Conservation (phyloP, 2,329 filamentous ascomycete species). For the Fusarium armeniacum region DNA sequence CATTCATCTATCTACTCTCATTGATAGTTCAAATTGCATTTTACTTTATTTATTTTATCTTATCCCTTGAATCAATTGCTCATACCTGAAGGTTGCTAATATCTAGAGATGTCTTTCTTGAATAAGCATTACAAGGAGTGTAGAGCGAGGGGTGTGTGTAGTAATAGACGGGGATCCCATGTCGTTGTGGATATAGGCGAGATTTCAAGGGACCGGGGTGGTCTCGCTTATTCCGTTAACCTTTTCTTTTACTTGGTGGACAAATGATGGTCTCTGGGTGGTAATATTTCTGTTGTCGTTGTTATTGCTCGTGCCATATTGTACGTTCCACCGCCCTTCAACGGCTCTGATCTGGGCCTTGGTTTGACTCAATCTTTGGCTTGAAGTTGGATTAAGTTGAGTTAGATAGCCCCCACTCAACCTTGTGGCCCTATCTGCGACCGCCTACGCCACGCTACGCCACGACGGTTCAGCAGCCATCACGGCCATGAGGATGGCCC, state of each 20-base stretch:
- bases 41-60: slow-evolving; percentile 22
- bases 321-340: not conserved
- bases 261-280: slow-evolving; percentile 4
- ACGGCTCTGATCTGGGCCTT: not conserved
- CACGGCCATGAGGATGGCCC: slow-evolving; percentile 36
- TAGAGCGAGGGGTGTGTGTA: slow-evolving; percentile 22
- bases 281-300: not conserved
- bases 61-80: slow-evolving; percentile 13
- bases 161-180: slow-evolving; percentile 33
- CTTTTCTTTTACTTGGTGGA: slow-evolving; percentile 21
- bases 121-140: slow-evolving; percentile 32
- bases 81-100: slow-evolving; percentile 6
- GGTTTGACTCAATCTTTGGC: slow-evolving; percentile 11
- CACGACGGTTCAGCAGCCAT: slow-evolving; percentile 27
- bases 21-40: slow-evolving; percentile 35
- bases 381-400: slow-evolving; percentile 43
- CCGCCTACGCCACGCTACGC: slow-evolving; percentile 42
- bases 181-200: slow-evolving; percentile 16
- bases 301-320: slow-evolving; percentile 1
- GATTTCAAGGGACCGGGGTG: slow-evolving; percentile 31
- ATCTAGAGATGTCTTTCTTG: slow-evolving; percentile 16
- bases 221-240: slow-evolving; percentile 7
- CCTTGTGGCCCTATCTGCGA: slow-evolving; percentile 49
- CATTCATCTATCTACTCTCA: slow-evolving; percentile 27
- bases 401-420: slow-evolving; percentile 34